Percentiles rank a stretch among this genome's conserved stretches.
phyloP scores from a whole-genome alignment of 2,329 filamentous ascomycete genomes.

The Aureobasidium leucospermi region DNA sequence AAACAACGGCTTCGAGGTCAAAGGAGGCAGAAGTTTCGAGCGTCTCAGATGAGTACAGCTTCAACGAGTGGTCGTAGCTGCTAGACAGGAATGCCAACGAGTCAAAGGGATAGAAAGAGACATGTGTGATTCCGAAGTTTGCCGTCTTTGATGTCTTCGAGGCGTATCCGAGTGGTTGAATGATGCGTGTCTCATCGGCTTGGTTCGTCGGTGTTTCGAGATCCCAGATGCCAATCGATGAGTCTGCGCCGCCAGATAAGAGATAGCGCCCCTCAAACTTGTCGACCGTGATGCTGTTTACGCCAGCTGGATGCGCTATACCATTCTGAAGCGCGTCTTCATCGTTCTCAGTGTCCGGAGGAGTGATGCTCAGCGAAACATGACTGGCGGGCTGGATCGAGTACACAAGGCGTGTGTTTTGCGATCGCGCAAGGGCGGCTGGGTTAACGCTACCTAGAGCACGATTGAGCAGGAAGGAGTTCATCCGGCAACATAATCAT shows the following conservation, averaged over 20 bases:
- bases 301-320: conserved; percentile 67
- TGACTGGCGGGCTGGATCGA: conserved; percentile 61
- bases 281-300: conserved; percentile 73
- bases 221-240: conserved; percentile 80
- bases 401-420: conserved; percentile 59
- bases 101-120: conserved; percentile 75
- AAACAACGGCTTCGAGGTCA: conserved; percentile 59
- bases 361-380: conserved; percentile 62
- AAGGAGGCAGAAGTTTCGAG: conserved; percentile 59
- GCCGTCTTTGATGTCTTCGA: conserved; percentile 40
- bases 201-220: conserved; percentile 52
- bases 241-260: conserved; percentile 78
- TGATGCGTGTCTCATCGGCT: conserved; percentile 11
- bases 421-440: conserved; percentile 56
- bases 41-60: conserved; percentile 63
- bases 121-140: conserved; percentile 65
- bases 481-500: conserved; percentile 45
- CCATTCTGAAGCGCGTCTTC: conserved; percentile 21
- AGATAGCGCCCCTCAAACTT: conserved; percentile 75
- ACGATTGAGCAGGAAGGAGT: conserved; percentile 68
- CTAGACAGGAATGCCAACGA: conserved; percentile 66
- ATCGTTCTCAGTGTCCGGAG: conserved; percentile 26
- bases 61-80: conserved; percentile 70
- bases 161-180: conserved; percentile 43
- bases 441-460: conserved; percentile 61